A percentile compares a stretch with the other conserved stretches of the same genome.
Evolutionary conservation across 495 filamentous ascomycete species (phyloP).

Genomic region (Penicillium alfredii): DNA sequence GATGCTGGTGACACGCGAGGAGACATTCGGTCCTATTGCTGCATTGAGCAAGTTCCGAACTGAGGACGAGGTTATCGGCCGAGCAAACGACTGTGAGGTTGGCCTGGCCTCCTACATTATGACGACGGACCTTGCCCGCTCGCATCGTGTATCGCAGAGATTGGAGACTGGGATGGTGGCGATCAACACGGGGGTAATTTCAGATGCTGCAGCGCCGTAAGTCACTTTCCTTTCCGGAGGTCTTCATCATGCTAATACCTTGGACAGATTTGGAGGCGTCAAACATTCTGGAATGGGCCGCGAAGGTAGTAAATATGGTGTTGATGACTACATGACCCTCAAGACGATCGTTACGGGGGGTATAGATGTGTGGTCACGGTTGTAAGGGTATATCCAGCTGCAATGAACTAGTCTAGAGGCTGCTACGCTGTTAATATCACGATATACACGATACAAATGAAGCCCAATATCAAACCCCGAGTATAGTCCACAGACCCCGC

Average conservation of each 20-base stretch:
- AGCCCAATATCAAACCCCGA: too few species aligned
- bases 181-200: slow-evolving; percentile 29
- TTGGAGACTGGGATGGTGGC: slow-evolving; percentile 32
- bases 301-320: slow-evolving; percentile 70
- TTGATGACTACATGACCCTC: slow-evolving; percentile 71
- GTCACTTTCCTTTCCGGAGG: too few species aligned
- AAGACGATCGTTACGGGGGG: slow-evolving; percentile 61
- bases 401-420: too few species aligned
- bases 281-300: slow-evolving; percentile 50
- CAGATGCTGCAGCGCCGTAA: slow-evolving; percentile 20
- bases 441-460: too few species aligned
- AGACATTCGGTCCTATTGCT: slow-evolving; percentile 27
- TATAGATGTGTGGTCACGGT: too few species aligned
- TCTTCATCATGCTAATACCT: slow-evolving; percentile 9
- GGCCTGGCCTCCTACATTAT: slow-evolving; percentile 29
- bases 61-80: slow-evolving; percentile 21
- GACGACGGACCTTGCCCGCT: slow-evolving; percentile 20
- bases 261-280: slow-evolving; percentile 47
- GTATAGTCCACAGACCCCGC: too few species aligned
- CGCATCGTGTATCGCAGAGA: slow-evolving; percentile 18
- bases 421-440: too few species aligned
- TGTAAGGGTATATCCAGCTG: too few species aligned
- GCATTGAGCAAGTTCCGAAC: slow-evolving; percentile 22
- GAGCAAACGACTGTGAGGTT: slow-evolving; percentile 22
- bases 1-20: slow-evolving; percentile 24